Evolutionary conservation across 164 flowering plant genomes (phyloP), one percentile per base, ranked within the genome.

Genomic region (Stephania japonica): DNA sequence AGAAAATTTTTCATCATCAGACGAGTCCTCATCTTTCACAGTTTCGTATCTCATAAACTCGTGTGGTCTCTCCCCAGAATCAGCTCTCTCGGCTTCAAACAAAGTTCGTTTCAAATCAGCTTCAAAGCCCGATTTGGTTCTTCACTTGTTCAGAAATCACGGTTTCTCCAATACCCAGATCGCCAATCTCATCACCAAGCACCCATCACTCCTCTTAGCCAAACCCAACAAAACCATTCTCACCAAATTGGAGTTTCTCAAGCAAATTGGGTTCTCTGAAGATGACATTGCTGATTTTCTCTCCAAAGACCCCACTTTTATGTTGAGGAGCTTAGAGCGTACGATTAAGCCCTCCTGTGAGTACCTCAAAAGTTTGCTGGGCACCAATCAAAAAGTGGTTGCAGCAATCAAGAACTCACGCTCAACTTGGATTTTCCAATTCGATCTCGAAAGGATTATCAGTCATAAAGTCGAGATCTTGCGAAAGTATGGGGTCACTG

Each of bases 221-320:
- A 47, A 73, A 44, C 74, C 79, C 6, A 65, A 81, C 7, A 72
- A 74, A 24, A 78, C 75, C 78, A 73, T 85, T 26, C n/a, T 76
- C 68, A 85, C 86, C 23, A 82, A 86, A 61, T 68, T 85, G 10
- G 67, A 85, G 18, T 83, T 84, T 76, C 74, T 82, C 62, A 65
- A 27, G 0, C 77, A 81, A 4, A 42, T 82, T 7, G 87, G 85
- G 5, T 2, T 80, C 67, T 66, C 61, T 4, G 63, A 42, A 10
- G 16, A 23, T 6, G 63, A 73, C 75, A 1, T 83, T 12, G 67
- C 77, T 0, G 12, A 41, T 13, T 7, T 74, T 26, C 14, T 81
- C 6, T 69, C 73, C 43, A 6, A 38, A 18, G 38, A 62, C 19
- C 79, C 83, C 0, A 4, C 3, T 0, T 1, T 83, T 1, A 53